A percentile compares a stretch with the other conserved stretches of the same genome.
phyloP scores from a whole-genome alignment of 306 rosid species.

The Vigna mungo region DNA sequence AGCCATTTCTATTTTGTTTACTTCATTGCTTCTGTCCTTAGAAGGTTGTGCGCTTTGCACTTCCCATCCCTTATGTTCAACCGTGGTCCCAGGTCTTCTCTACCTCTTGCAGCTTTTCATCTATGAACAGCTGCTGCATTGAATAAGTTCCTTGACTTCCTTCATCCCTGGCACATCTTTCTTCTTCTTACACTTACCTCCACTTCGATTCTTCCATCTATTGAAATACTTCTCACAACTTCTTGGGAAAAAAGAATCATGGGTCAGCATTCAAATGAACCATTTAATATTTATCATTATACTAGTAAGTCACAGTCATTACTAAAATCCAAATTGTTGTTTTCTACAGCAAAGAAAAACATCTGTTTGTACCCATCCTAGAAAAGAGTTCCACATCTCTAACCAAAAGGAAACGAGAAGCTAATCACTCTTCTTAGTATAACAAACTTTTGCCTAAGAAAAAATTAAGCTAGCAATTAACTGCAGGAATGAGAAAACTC shows the following conservation, averaged over 20 bases:
- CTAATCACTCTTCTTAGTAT: not conserved
- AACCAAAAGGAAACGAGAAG: constrained; percentile 19
- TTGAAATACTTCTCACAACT: not conserved
- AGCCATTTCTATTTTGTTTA: not conserved
- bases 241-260: not conserved
- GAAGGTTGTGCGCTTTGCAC: not conserved
- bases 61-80: not conserved
- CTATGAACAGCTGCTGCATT: not conserved
- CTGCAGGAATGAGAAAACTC: constrained; percentile 1
- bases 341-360: constrained; percentile 5
- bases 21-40: constrained; percentile 2
- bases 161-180: not conserved
- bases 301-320: not conserved
- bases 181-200: not conserved
- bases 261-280: not conserved
- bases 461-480: not conserved
- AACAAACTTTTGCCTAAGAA: not conserved
- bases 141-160: not conserved
- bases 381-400: not conserved
- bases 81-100: constrained; percentile 12
- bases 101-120: not conserved
- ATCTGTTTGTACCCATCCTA: not conserved
- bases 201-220: not conserved
- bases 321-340: constrained; percentile 7
- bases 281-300: not conserved